Evolutionary conservation across 768 basidiomycete species (phyloP).

Genomic region (Pleurotus eryngii): DNA sequence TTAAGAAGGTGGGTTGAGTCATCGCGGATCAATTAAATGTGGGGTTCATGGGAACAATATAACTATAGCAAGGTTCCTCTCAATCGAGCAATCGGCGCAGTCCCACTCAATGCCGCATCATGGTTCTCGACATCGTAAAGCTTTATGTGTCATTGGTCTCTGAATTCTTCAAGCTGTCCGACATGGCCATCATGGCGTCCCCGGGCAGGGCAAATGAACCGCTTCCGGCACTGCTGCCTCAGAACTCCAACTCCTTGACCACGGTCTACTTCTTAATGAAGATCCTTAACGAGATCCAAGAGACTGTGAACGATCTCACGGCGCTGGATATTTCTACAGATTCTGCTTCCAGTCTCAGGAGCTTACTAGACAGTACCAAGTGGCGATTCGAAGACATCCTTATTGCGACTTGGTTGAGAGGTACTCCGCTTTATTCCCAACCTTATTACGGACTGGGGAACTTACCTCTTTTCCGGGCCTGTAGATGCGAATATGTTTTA

Average conservation of each 20-base stretch:
- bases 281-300: slow-evolving; percentile 81
- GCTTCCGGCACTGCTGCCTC: slow-evolving; percentile 57
- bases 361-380: slow-evolving; percentile 73
- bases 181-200: slow-evolving; percentile 66
- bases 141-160: slow-evolving; percentile 83
- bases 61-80: slow-evolving; percentile 24
- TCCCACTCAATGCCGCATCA: slow-evolving; percentile 76
- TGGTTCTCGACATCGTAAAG: slow-evolving; percentile 85
- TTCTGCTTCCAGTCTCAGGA: slow-evolving; percentile 60
- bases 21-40: no score
- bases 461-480: not conserved
- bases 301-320: slow-evolving; percentile 78
- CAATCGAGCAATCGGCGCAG: slow-evolving; percentile 63
- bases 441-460: not conserved
- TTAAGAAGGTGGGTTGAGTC: slow-evolving; percentile 63
- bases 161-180: slow-evolving; percentile 82
- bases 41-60: no score
- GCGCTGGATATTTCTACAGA: slow-evolving; percentile 82
- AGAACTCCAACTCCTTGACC: slow-evolving; percentile 76
- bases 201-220: slow-evolving; percentile 34
- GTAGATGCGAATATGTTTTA: slow-evolving; percentile 77
- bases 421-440: slow-evolving; percentile 37
- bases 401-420: slow-evolving; percentile 76
- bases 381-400: slow-evolving; percentile 90
- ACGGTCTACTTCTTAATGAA: slow-evolving; percentile 78